Evolutionary conservation across 1,139 yeast species (phyloP).

Genomic region (Pichia sp.): DNA sequence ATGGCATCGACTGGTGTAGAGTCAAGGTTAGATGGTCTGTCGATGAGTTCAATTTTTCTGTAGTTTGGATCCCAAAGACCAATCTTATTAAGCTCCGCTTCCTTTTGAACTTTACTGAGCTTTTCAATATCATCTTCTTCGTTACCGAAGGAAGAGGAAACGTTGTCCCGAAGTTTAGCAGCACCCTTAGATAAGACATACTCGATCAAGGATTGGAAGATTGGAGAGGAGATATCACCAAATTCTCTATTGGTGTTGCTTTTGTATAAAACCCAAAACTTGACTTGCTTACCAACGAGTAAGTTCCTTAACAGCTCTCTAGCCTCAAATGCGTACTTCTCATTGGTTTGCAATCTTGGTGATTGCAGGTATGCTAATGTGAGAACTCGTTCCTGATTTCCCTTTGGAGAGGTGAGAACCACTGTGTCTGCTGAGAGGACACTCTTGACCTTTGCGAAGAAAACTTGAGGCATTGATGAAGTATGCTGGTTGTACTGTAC

Average conservation of each 20-base stretch:
- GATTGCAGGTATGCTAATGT: slow-evolving; percentile 61
- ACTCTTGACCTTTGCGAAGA: slow-evolving; percentile 57
- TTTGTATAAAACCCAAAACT: slow-evolving; percentile 50
- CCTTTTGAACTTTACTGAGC: slow-evolving; percentile 37
- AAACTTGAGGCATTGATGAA: slow-evolving; percentile 26
- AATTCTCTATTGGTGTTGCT: slow-evolving; percentile 50
- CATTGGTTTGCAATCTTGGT: slow-evolving; percentile 33
- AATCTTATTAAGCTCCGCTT: slow-evolving; percentile 39
- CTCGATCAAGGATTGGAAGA: slow-evolving; percentile 53
- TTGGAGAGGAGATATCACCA: slow-evolving; percentile 65
- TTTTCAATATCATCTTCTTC: slow-evolving; percentile 30
- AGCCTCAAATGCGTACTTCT: slow-evolving; percentile 44
- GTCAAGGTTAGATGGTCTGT: slow-evolving; percentile 32
- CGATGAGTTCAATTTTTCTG: slow-evolving; percentile 28
- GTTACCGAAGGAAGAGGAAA: slow-evolving; percentile 33
- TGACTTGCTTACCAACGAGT: slow-evolving; percentile 61
- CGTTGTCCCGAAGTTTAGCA: slow-evolving; percentile 57
- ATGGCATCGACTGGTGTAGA: slow-evolving; percentile 45
- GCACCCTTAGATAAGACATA: slow-evolving; percentile 52
- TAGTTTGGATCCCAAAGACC: slow-evolving; percentile 50
- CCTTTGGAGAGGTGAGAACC: slow-evolving; percentile 50
- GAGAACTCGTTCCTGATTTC: slow-evolving; percentile 44
- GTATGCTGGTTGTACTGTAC: too few relatives aligned
- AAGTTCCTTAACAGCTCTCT: slow-evolving; percentile 59
- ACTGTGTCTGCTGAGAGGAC: slow-evolving; percentile 74